A percentile compares a stretch with the other conserved stretches of the same genome.
These are phyloP conservation scores for Phytophthora chlamydospora DNA, from an alignment of 352 stramenopile genomes.

Conservation along the genomic window DNA sequence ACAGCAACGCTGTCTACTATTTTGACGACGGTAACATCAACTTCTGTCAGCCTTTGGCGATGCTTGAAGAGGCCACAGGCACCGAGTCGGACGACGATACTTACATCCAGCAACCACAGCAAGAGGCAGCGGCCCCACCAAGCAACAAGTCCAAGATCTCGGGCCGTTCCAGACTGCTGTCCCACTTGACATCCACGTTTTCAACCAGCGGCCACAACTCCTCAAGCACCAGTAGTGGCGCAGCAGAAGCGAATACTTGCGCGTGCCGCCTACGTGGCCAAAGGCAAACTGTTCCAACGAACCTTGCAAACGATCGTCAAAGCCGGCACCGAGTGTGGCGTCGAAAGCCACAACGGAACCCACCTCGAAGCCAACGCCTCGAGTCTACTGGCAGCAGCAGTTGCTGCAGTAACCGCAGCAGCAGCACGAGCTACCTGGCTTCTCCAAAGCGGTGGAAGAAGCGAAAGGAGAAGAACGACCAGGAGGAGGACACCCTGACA, in stretches of 20 bases:
- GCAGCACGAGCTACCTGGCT: not conserved
- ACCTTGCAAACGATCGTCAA: conserved; percentile 8
- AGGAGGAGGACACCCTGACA: conserved; percentile 18
- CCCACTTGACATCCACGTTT: conserved; percentile 36
- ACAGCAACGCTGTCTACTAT: conserved; percentile 45
- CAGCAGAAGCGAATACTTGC: conserved; percentile 13
- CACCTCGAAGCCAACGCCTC: conserved; percentile 9
- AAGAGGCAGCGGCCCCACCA: not conserved
- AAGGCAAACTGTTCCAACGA: conserved; percentile 10
- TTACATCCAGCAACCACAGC: not conserved
- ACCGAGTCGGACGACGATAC: conserved; percentile 36
- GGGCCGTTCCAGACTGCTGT: conserved; percentile 25
- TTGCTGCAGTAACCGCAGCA: conserved; percentile 15
- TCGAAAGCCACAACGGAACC: conserved; percentile 10
- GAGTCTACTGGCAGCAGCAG: conserved; percentile 31
- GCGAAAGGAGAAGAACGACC: conserved; percentile 14
- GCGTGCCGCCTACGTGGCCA: conserved; percentile 29
- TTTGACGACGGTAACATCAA: conserved; percentile 58
- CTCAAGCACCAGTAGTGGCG: conserved; percentile 3
- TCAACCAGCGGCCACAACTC: conserved; percentile 21
- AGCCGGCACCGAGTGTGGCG: conserved; percentile 9
- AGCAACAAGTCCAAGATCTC: conserved; percentile 20
- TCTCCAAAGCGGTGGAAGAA: conserved; percentile 26
- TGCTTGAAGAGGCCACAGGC: conserved; percentile 38
- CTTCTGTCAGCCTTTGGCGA: conserved; percentile 48